Evolutionary conservation across 2,329 filamentous ascomycete species (phyloP), one percentile per base, ranked within the genome.

Genomic region (Thielaviopsis populi): DNA sequence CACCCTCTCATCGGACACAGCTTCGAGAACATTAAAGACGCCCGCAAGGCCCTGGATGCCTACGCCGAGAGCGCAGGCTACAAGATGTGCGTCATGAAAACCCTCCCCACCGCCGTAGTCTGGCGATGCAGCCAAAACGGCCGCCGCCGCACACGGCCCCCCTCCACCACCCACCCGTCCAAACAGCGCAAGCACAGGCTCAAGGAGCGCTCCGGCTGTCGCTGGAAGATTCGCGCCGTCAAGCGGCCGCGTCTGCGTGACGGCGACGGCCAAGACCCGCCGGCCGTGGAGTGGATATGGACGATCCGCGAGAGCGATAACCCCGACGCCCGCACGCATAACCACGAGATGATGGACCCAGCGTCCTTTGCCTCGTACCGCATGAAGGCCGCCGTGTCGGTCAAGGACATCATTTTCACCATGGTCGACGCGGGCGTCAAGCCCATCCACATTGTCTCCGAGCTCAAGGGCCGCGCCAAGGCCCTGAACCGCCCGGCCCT

Each of bases 191-290:
- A 63, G 15, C 64, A 66, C 33, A 61, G 59, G 40, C 64, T 66
- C 19, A 66, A 66, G 41, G 64, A 66, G 33, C 64, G 64, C 13
- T 66, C 64, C 2, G 64, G 64, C 41, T 66, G 64, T 37, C 61
- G 64, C 22, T 66, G 64, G 64, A 66, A 66, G 40, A 66, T 66
- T 13, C 61, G 64, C 19, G 64, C 64, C 11, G 64, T 66, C 24
- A 63, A 63, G 61, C 53, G 64, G 37, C 64, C 64, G 19, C 54
- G 64, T 22, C 61, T 66, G 30, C 54, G 62, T 15, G 66, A 69
- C 15, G 68, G 68, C 59, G 68, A 66, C 48, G 68, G 67, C n/a
- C 64, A 68, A 24, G 67, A 66, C 0, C 69, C 68, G 53, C 68
- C 68, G 4, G 67, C 58, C 6, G 64, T 66, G 13, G 50, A 66